phyloP scores from a whole-genome alignment of 2,329 filamentous ascomycete genomes.

The Botrytis cinerea region DNA sequence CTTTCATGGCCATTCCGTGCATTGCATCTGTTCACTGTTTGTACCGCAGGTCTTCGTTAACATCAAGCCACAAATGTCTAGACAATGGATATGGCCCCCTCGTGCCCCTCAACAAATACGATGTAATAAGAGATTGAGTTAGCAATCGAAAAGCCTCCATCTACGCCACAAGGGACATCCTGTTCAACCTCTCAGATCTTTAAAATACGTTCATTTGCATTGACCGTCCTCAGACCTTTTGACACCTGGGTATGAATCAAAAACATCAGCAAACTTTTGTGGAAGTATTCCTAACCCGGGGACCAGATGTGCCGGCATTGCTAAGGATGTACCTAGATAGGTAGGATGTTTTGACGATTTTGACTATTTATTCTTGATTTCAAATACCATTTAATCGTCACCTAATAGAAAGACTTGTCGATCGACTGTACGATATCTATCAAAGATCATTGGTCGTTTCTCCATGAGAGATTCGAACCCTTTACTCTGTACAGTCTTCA shows the following conservation, averaged over 20 bases:
- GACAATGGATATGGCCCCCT: background rate
- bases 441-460: background rate
- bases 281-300: background rate
- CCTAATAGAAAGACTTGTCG: background rate
- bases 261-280: slow-evolving; percentile 17
- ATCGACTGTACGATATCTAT: background rate
- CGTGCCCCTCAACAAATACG: background rate
- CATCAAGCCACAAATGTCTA: background rate
- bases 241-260: background rate
- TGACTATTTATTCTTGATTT: background rate
- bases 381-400: background rate
- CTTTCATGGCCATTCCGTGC: background rate
- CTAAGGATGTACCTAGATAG: background rate
- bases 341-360: background rate
- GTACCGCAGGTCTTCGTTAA: background rate
- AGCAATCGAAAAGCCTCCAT: background rate
- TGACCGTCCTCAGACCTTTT: slow-evolving; percentile 2
- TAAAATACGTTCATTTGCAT: background rate
- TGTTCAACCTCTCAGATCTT: slow-evolving; percentile 10
- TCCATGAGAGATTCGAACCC: background rate
- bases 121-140: background rate
- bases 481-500: background rate
- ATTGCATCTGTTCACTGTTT: background rate
- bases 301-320: background rate
- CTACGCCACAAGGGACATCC: slow-evolving; percentile 6